Conservation (phyloP, 331 rosid genomes). For the Quercus lobata region DNA sequence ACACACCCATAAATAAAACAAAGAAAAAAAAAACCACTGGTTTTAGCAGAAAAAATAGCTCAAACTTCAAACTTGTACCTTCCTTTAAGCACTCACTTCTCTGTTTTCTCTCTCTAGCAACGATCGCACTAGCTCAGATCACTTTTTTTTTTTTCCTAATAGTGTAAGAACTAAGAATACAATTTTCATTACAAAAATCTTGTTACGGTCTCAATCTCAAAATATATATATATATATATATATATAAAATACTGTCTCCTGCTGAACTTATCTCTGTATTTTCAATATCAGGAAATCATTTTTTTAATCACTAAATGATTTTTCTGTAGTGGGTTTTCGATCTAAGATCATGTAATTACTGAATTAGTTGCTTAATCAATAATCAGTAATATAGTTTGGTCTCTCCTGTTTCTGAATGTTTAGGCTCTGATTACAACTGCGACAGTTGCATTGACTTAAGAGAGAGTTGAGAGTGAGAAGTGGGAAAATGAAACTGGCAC, state of each 20-base stretch:
- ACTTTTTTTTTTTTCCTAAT: not conserved
- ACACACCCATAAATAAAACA: no score
- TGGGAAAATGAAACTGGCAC: slow-evolving; percentile 56
- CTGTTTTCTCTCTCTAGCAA: no score
- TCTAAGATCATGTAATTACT: not conserved
- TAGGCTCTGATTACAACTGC: not conserved
- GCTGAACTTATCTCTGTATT: not conserved
- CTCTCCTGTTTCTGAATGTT: not conserved
- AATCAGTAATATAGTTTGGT: not conserved
- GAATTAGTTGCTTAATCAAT: not conserved
- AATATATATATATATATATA: no score
- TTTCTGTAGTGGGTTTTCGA: not conserved
- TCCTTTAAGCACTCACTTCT: not conserved
- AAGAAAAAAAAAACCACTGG: not conserved
- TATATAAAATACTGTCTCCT: no score
- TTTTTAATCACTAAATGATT: not conserved
- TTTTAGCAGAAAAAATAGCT: not conserved
- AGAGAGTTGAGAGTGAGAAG: slow-evolving; percentile 3
- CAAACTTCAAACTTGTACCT: not conserved
- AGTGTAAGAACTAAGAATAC: no score
- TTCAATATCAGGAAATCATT: not conserved
- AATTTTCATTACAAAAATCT: not conserved
- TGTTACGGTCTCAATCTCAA: no score
- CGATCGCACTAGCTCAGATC: not conserved
- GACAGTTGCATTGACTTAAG: not conserved